Evolutionary conservation across 2,329 filamentous ascomycete genomes (phyloP), one percentile per base, ranked within the genome.

Genomic region (Chaetomium olivaceum): DNA sequence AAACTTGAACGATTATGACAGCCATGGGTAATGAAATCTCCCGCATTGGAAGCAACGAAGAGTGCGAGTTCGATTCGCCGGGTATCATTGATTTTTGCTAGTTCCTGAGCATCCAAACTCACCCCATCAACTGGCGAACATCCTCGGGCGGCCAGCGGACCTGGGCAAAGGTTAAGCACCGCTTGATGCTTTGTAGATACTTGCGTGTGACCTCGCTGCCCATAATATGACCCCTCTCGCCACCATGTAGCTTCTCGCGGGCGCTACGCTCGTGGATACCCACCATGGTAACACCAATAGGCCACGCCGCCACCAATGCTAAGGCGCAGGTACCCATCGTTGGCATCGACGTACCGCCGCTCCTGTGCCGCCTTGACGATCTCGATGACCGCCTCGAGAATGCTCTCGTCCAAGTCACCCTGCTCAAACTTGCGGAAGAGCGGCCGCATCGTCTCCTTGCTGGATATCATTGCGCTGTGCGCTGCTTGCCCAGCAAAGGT

Each of bases 201-300:
- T 98, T 99, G 71, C 95, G 86, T 61, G 95, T 99, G 54, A 91
- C 89, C 80, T 99, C 95, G 76, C 98, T 95, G 65, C 93, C 94
- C 89, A 99, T 93, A 73, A 98, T 97, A 77, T 99, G 93, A 4
- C 94, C 95, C 74, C 93, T 90, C 74, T 90, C 88, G 65, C 89
- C 90, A 76, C 95, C 88, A 76, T 98, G 93, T 66, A 99, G 81
- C 80, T 99, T 99, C 80, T 99, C 95, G 69, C 95, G 87, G 23
- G 95, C 94, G 71, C 91, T 95, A 75, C 95, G 88, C 82, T 98
- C 95, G 85, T 99, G 95, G 73, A 99, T 99, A 83, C 95, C 95
- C 74, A 99, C 95, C 95, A 98, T 99, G 77, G 95, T 99, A 48
- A 99, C 95, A 79, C 95, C 95, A 74, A 99, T 99, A 27, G 95